Evolutionary conservation across 495 filamentous ascomycete genomes (phyloP), one percentile per base, ranked within the genome.

Genomic region (Aspergillus leporis): DNA sequence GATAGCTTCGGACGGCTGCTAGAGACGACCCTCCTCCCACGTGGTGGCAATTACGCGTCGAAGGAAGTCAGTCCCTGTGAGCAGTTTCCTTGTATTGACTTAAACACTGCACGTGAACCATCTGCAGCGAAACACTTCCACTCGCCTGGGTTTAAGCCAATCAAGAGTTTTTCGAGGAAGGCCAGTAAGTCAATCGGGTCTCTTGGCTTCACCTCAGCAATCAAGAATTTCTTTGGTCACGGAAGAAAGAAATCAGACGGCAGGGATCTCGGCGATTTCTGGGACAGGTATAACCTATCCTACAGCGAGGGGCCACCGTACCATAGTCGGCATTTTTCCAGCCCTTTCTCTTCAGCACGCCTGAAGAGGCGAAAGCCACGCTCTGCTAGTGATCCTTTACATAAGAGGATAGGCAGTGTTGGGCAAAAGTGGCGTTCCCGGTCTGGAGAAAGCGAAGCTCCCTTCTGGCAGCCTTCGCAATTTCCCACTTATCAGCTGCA

Each of bases 181-280:
- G 9, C 28, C 43, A 47, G 19, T 47, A 47, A 14, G 7, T 38
- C 46, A 21, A 51, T 25, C 2, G 28, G 31, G 21, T 55, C 45
- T 36, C 14, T 52, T 28, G 25, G 51, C 18, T 16, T 58, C 25
- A 38, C 25, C 3, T 62, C 60, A 18, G 55, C 55, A 21, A 50
- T 62, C 48, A 62, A 30, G 31, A 58, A 31, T n/a, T 16, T 62
- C 41, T 58, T 62, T 21, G 10, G 19, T 13, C 54, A 62, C 31
- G 23, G 31, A 16, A 47, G 32, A 13, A 50, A 38, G 38, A 60
- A 49, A 10, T 49, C 54, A 1, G 45, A 49, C 10, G n/a, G 19
- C 8, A 22, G 5, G 10, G 19, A 40, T 6, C n/a, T 8, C 4
- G 34, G 22, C 16, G 38, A 22, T 19, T 25, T 56, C 8, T 25